Base-by-base conservation (phyloP, 1,139 yeast species). In the Nakaseomyces kungkrabaensis region DNA sequence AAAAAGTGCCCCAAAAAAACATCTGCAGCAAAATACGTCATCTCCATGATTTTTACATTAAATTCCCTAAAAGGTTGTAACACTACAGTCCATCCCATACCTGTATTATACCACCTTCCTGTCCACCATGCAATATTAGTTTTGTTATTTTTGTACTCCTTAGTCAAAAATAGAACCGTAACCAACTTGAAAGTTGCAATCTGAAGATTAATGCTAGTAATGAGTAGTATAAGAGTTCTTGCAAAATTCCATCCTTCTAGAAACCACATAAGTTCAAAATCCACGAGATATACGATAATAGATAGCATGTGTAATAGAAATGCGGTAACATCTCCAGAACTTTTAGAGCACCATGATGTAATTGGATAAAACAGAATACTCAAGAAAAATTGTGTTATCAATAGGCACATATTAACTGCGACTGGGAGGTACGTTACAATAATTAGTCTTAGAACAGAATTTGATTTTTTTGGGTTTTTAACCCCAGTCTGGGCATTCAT, bases 41-140 rank as follows among this genome's bases (percentile, higher is more conserved):
- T 71, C 62, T 88, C 96, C 58, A 80, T 74, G 1, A 76, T 68
- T 59, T 88, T 88, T 38, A 88, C 83, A 5, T 79, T 50, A 46
- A 74, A 75, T 62, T 88, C 96, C 52, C 95, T 69, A 4, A 77
- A 47, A 0, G 92, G 89, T 58, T 85, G 94, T 0, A 82, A 72
- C 1, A 85, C 49, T 1, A 75, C 68, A 40, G 74, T 65, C 76
- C 79, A 75, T 0, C 89, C 86, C 38, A 82, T 67, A 1, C 77
- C 79, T n/a, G 77, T 73, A 10, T 68, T 69, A 41, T 74, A 62
- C 96, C 96, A 87, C 47, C 72, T 74, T 0, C 95, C 96, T 0
- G 87, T 77, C 96, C 96, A 88, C 95, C 96, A 88, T 0, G 90
- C 82, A 29, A 74, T 62, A 59, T 84, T 85, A 1, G 84, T 64